These are phyloP conservation scores for Penicillium simplicissimum DNA, from an alignment of 495 filamentous ascomycete genomes.

Conservation along the genomic window DNA sequence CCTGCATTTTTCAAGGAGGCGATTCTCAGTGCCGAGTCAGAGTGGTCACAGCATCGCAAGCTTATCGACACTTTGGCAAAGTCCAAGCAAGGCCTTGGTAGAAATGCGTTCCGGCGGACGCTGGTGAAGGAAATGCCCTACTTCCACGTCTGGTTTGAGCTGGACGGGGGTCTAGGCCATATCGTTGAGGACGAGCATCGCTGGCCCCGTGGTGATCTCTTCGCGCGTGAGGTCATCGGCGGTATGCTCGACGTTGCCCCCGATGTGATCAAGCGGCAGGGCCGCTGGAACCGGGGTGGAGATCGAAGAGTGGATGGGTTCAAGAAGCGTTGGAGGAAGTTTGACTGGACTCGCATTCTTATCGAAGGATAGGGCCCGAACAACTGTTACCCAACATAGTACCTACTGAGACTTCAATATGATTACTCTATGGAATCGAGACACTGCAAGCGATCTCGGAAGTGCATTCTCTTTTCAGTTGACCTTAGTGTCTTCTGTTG, in stretches of 20 bases:
- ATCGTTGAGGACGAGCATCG: slow-evolving; percentile 83
- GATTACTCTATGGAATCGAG: not conserved
- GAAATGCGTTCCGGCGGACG: slow-evolving; percentile 76
- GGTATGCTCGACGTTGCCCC: slow-evolving; percentile 88
- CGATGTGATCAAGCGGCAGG: slow-evolving; percentile 87
- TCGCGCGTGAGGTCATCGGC: slow-evolving; percentile 87
- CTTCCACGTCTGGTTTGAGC: slow-evolving; percentile 94
- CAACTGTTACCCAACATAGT: not conserved
- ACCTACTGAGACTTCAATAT: not conserved
- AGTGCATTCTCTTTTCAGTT: not conserved
- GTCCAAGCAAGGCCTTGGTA: slow-evolving; percentile 69
- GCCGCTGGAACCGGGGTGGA: slow-evolving; percentile 74
- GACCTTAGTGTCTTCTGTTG: not conserved
- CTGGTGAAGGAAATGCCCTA: slow-evolving; percentile 98
- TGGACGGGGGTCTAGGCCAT: slow-evolving; percentile 92
- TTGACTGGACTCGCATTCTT: slow-evolving; percentile 92
- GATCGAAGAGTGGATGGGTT: slow-evolving; percentile 78
- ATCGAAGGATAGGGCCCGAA: slow-evolving; percentile 44
- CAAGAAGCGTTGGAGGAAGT: slow-evolving; percentile 83
- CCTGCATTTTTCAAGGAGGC: slow-evolving; percentile 96
- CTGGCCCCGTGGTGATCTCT: slow-evolving; percentile 93
- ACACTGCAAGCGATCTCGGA: not conserved
- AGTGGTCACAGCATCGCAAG: slow-evolving; percentile 95
- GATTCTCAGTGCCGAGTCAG: slow-evolving; percentile 80
- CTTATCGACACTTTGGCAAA: slow-evolving; percentile 83